phyloP scores from a whole-genome alignment of 306 rosid genomes.

The Quercus cerris region DNA sequence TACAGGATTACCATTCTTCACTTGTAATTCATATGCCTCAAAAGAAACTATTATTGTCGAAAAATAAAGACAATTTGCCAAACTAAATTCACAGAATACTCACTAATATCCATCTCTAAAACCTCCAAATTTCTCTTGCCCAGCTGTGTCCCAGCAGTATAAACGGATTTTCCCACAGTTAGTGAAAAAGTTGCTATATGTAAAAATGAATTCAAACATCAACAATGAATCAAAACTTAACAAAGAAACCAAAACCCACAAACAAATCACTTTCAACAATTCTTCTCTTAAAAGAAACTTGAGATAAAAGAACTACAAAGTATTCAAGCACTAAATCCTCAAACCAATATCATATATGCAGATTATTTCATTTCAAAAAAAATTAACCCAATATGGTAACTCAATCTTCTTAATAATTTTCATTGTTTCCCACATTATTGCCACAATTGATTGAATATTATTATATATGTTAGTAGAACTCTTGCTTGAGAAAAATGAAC shows the following conservation, averaged over 20 bases:
- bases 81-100: slow-evolving; percentile 2
- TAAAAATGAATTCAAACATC: neutral
- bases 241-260: neutral
- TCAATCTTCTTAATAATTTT: neutral
- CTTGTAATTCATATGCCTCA: no score
- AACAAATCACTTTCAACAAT: no score
- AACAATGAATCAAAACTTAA: neutral
- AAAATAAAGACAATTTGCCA: neutral
- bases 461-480: neutral
- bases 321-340: slow-evolving; percentile 29
- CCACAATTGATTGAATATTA: neutral
- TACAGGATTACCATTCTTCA: no score
- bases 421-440: neutral
- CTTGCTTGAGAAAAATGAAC: neutral
- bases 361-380: no score
- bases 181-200: slow-evolving; percentile 61
- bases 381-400: slow-evolving; percentile 36
- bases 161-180: slow-evolving; percentile 76
- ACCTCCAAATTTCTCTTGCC: slow-evolving; percentile 79
- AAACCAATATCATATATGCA: slow-evolving; percentile 34
- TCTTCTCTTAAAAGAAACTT: no score
- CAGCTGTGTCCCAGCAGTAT: slow-evolving; percentile 86
- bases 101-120: slow-evolving; percentile 76
- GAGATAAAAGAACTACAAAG: slow-evolving; percentile 9
- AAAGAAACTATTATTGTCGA: no score